Evolutionary conservation across 306 rosid species (phyloP), one percentile per base, ranked within the genome.

Genomic region (Citrullus amarus): DNA sequence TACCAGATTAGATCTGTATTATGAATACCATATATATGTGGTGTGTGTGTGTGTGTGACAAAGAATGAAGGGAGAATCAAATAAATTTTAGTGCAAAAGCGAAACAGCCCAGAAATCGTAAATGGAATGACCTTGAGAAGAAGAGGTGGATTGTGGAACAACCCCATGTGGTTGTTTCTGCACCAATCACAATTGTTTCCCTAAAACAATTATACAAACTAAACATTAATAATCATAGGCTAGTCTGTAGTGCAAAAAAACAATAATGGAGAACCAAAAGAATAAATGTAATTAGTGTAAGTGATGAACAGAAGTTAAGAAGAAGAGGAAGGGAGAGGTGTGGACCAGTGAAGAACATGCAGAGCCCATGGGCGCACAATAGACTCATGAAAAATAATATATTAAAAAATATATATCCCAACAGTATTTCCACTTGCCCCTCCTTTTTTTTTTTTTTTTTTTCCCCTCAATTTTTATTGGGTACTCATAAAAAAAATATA

Each of bases 341-440:
- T 92, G 91, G 95, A 91, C 95, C 92, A 90, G 82, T 80, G 81
- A 87, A 75, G 85, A 87, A 75, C 82, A 88, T 91, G 95, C 92
- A 91, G 88, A 91, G 89, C 89, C 84, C 89, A 84, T 85, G 88
- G 83, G 82, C 76, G 68, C 73, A 75, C 81, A 81, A 77, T 81
- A 81, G 88, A 82, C 78, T 65, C 76, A 80, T 32, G 70, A 63
- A 63, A 39, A 0, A 46, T 46, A 18, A 17, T 7, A 34, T 71
- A 67, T 1, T 76, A 84, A 18, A 50, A 59, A 32, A 46, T 25
- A 25, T 25, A 46, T 28, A 78, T 18, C 71, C 15, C 50, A 89
- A 88, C 86, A 88, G 92, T 89, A 75, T 86, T 87, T 88, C 93
- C 97, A 87, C 91, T 92, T 77, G 56, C 81, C 81, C 76, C 82